Evolutionary conservation across 768 basidiomycete species (phyloP), one percentile per base, ranked within the genome.

Genomic region (Leccinum boreale): DNA sequence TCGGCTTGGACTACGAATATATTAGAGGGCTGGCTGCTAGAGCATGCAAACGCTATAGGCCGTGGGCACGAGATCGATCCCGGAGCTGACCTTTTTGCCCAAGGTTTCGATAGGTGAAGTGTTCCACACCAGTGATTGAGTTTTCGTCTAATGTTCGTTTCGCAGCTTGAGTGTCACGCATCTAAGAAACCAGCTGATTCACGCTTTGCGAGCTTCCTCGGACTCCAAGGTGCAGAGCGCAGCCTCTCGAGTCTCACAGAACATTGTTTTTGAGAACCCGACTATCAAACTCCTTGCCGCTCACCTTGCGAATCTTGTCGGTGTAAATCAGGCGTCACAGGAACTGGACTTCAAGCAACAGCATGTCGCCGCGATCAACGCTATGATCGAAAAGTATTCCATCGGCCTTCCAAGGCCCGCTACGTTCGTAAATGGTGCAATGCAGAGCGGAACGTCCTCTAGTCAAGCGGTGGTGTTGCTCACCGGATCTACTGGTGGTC

Each of bases 401-500:
- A 5, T 1, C 2, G 44, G 35, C 1, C 23, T 61, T 9, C 21
- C 59, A 2, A 14, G 33, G 21, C 14, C 53, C 3, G 5, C 29
- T 21, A 11, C n/a, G 15, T 2, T 17, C 3, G 26, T 12, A 4
- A 44, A 31, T 7, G 29, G 14, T 15, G 15, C 12, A 52, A 12
- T 19, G 10, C 5, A 19, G 29, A 48, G 58, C 15, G 57, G 39
- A 24, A 15, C 17, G 6, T 8, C 4, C 33, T 26, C 55, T 24
- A 1, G 7, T 6, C 15, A 31, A 15, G 31, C 23, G 12, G 48
- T 44, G 1, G 56, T 52, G 1, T 50, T 64, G 1, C 59, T 79
- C 33, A 79, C 79, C 4, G 78, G 79, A 14, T 74, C 77, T 1
- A 79, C 78, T 5, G 79, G 78, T 9, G 73, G 71, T 10, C 68